These are phyloP conservation scores for Chalciporus sp. DNA, from an alignment of 1,284 basidiomycete genomes.

Conservation along the genomic window DNA sequence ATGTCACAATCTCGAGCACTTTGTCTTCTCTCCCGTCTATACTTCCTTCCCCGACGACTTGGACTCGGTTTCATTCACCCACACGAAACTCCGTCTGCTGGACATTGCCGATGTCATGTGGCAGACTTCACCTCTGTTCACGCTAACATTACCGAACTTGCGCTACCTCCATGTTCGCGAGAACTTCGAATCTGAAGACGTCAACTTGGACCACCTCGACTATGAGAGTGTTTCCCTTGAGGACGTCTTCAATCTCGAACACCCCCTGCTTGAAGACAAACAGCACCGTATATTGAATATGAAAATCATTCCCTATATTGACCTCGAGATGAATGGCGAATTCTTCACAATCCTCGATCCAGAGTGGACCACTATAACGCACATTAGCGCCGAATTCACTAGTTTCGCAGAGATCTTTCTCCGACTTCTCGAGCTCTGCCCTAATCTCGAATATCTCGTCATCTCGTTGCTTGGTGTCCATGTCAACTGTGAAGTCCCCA, in stretches of 20 bases:
- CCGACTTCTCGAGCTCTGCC: neutral
- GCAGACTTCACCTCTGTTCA: neutral
- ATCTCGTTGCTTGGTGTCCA: neutral
- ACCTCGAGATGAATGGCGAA: neutral
- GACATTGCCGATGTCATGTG: neutral
- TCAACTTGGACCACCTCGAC: no score
- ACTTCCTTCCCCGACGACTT: neutral
- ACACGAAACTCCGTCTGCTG: neutral
- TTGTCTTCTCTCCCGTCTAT: slow-evolving; percentile 15
- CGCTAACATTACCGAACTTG: neutral
- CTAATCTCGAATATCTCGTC: neutral
- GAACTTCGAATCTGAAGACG: no score
- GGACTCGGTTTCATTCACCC: slow-evolving; percentile 3
- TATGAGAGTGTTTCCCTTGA: neutral
- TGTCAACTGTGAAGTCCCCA: neutral
- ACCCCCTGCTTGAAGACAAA: neutral
- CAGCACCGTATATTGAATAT: neutral
- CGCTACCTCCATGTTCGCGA: neutral
- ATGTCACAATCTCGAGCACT: slow-evolving; percentile 19
- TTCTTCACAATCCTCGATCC: neutral
- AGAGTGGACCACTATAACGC: neutral
- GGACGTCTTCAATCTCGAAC: neutral
- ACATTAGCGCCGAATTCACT: neutral
- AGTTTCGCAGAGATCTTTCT: neutral
- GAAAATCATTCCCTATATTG: neutral